Percentiles rank a stretch among this genome's conserved stretches.
Evolutionary conservation across 2,329 filamentous ascomycete species (phyloP).

Genomic region (Didymella arachidicola): DNA sequence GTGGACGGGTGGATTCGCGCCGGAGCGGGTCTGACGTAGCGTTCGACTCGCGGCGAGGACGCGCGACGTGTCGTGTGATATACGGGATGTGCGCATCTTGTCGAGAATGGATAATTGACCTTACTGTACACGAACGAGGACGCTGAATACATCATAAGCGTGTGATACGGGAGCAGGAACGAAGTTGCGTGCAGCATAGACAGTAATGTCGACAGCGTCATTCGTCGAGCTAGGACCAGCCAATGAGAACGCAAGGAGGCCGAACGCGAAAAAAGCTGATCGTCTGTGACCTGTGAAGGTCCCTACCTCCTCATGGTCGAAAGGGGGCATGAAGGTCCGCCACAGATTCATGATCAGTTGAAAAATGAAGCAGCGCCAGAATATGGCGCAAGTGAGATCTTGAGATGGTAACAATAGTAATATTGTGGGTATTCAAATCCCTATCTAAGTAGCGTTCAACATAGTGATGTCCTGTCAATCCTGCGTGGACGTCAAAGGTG

Average conservation of each 20-base stretch:
- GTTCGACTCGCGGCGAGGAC: constrained; percentile 43
- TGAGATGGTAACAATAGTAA: background rate
- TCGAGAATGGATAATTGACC: background rate
- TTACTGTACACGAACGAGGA: background rate
- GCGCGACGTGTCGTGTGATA: constrained; percentile 48
- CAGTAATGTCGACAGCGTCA: constrained; percentile 16
- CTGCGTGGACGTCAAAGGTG: background rate
- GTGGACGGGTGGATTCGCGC: constrained; percentile 32
- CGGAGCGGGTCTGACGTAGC: constrained; percentile 45
- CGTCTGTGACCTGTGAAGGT: background rate
- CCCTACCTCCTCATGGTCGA: background rate
- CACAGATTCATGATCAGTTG: background rate
- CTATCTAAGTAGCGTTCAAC: background rate
- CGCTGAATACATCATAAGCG: background rate
- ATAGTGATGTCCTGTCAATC: background rate
- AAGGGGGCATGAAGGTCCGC: background rate
- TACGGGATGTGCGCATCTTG: constrained; percentile 49
- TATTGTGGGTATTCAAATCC: background rate
- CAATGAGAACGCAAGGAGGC: constrained; percentile 15
- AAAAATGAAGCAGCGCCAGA: background rate
- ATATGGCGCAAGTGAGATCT: background rate
- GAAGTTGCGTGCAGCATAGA: background rate
- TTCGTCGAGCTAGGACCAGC: background rate
- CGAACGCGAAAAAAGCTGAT: constrained; percentile 18
- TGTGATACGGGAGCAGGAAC: background rate